phyloP scores from a whole-genome alignment of 305 asterid species.

The Salvia sclarea region DNA sequence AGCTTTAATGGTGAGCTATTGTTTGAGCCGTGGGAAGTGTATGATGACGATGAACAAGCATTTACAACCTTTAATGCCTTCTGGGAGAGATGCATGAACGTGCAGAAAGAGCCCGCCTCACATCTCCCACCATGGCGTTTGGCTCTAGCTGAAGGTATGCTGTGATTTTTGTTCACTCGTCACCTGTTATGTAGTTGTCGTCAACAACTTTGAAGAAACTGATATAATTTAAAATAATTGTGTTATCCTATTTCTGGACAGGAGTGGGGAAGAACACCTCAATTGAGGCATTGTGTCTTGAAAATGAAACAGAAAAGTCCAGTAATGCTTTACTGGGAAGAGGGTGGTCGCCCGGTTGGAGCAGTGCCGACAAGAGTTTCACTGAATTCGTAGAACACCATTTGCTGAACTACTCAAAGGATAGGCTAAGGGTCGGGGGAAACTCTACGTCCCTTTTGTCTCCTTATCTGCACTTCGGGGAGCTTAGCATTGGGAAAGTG shows the following conservation, averaged over 20 bases:
- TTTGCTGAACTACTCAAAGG: slow-evolving; percentile 60
- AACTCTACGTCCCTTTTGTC: slow-evolving; percentile 86
- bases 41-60: slow-evolving; percentile 57
- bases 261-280: slow-evolving; percentile 47
- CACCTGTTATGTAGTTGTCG: background rate
- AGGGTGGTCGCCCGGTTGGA: slow-evolving; percentile 95
- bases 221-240: too few species aligned
- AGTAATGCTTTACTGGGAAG: slow-evolving; percentile 83
- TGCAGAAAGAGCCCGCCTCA: slow-evolving; percentile 53
- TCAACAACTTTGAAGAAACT: too few species aligned
- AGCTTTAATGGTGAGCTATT: slow-evolving; percentile 75
- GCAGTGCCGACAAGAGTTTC: slow-evolving; percentile 70
- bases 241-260: slow-evolving; percentile 32
- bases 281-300: slow-evolving; percentile 70
- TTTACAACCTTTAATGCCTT: slow-evolving; percentile 63
- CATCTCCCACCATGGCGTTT: slow-evolving; percentile 81
- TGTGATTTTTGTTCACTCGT: background rate
- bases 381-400: slow-evolving; percentile 64
- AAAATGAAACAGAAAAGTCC: slow-evolving; percentile 72
- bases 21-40: slow-evolving; percentile 89
- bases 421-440: slow-evolving; percentile 60
- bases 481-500: slow-evolving; percentile 71
- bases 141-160: slow-evolving; percentile 53
- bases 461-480: slow-evolving; percentile 86
- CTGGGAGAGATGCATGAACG: slow-evolving; percentile 68